A percentile compares a stretch with the other conserved stretches of the same genome.
These are phyloP conservation scores for Pythium monospermum DNA, from an alignment of 352 stramenopile genomes.

Conservation along the genomic window DNA sequence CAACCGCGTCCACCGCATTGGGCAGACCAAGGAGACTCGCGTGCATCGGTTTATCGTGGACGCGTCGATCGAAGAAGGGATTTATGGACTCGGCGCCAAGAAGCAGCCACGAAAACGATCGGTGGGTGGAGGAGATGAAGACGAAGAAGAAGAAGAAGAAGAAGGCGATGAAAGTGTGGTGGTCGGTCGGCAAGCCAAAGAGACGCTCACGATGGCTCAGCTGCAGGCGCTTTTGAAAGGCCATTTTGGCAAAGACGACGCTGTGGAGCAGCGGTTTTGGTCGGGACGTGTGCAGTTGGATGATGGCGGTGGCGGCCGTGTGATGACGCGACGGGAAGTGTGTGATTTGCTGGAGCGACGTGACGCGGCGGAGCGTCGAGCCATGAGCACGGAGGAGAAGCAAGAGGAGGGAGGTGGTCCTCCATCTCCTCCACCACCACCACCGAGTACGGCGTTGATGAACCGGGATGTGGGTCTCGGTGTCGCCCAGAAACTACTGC, in stretches of 20 bases:
- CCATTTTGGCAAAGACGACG: not conserved
- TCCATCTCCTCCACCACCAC: not conserved
- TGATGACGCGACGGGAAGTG: slow-evolving; percentile 25
- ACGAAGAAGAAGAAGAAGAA: slow-evolving; percentile 16
- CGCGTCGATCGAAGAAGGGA: slow-evolving; percentile 86
- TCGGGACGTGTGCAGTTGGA: slow-evolving; percentile 36
- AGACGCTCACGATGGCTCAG: slow-evolving; percentile 49
- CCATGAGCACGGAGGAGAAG: not conserved
- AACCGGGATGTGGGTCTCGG: slow-evolving; percentile 1
- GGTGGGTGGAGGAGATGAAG: not conserved
- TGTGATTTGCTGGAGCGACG: slow-evolving; percentile 35
- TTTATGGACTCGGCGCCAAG: slow-evolving; percentile 54
- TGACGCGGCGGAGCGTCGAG: slow-evolving; percentile 24
- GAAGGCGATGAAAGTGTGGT: slow-evolving; percentile 24
- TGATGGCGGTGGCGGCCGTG: slow-evolving; percentile 8
- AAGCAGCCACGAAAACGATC: not conserved
- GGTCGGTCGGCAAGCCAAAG: slow-evolving; percentile 43
- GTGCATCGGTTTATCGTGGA: slow-evolving; percentile 89
- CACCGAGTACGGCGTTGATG: slow-evolving; percentile 14
- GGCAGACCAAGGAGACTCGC: slow-evolving; percentile 75
- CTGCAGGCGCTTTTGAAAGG: slow-evolving; percentile 38
- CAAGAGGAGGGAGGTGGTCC: not conserved
- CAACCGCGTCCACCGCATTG: slow-evolving; percentile 88
- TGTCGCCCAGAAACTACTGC: slow-evolving; percentile 10
- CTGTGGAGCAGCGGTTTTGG: slow-evolving; percentile 34